A percentile compares a stretch with the other conserved stretches of the same genome.
Conservation (phyloP, 176 grass and related monocot genomes). For the Cenchrus americanus region DNA sequence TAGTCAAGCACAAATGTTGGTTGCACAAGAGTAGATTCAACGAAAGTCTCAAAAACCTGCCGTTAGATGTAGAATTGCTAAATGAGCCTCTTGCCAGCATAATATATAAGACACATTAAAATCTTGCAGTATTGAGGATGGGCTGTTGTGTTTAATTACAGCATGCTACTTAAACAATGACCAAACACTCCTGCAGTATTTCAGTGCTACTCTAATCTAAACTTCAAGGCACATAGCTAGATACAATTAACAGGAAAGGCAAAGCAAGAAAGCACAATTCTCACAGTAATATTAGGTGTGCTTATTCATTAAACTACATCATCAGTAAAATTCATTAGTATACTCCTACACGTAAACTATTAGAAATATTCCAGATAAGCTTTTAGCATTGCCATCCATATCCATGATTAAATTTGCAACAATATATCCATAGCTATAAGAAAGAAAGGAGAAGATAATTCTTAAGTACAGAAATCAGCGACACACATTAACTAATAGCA, state of each 20-base stretch:
- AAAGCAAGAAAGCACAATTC: conserved; percentile 29
- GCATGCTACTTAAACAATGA: neutral
- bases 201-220: conserved; percentile 11
- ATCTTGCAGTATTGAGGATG: neutral
- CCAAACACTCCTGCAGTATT: neutral
- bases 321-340: conserved; percentile 3
- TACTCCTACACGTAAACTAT: conserved; percentile 19
- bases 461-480: conserved; percentile 23
- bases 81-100: conserved; percentile 9
- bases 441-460: conserved; percentile 3
- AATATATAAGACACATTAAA: neutral
- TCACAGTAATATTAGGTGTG: neutral
- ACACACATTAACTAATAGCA: conserved; percentile 13
- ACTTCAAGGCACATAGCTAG: neutral
- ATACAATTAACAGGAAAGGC: neutral
- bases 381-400: conserved; percentile 27
- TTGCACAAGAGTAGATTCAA: conserved; percentile 91
- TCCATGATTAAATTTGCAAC: conserved; percentile 18
- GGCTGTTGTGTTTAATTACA: neutral
- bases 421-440: neutral
- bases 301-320: conserved; percentile 26
- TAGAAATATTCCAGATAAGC: conserved; percentile 1
- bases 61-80: conserved; percentile 33
- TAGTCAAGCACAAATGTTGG: conserved; percentile 99
- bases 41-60: conserved; percentile 92